phyloP scores from a whole-genome alignment of 1,139 yeast species.

The Yamadazyma sp. region DNA sequence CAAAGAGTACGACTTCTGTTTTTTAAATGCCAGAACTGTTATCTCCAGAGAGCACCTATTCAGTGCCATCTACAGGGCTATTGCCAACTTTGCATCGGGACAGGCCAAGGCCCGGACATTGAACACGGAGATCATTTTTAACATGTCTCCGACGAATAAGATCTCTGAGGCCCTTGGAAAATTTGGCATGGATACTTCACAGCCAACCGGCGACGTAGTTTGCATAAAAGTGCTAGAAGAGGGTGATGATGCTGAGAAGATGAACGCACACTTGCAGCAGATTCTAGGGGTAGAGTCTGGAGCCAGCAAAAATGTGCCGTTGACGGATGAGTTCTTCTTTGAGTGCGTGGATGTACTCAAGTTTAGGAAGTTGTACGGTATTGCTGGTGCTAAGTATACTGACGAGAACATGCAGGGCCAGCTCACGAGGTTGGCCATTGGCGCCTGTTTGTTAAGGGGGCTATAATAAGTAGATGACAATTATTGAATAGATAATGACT shows the following conservation, averaged over 20 bases:
- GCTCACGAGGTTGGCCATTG: conserved; percentile 37
- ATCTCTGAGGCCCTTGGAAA: conserved; percentile 43
- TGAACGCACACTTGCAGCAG: conserved; percentile 16
- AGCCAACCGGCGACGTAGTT: conserved; percentile 20
- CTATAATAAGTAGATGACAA: conserved; percentile 14
- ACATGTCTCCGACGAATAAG: conserved; percentile 44
- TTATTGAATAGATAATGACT: background rate
- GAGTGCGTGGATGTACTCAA: conserved; percentile 26
- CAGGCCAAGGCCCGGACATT: conserved; percentile 40
- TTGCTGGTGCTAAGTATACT: conserved; percentile 29
- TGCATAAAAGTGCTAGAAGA: conserved; percentile 29
- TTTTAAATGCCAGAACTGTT: conserved; percentile 37
- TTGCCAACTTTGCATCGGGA: conserved; percentile 26
- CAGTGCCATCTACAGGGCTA: conserved; percentile 34
- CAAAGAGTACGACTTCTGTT: conserved; percentile 39
- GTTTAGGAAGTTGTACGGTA: conserved; percentile 39
- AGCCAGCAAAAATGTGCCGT: conserved; percentile 12
- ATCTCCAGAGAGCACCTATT: conserved; percentile 39
- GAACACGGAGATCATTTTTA: conserved; percentile 43
- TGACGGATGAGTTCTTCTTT: conserved; percentile 27
- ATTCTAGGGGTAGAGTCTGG: conserved; percentile 11
- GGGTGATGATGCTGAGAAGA: conserved; percentile 10
- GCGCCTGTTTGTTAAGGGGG: conserved; percentile 41
- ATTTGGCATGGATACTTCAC: conserved; percentile 38
- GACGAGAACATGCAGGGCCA: conserved; percentile 19